Evolutionary conservation across 345 rosid genomes (phyloP), one percentile per base, ranked within the genome.

Genomic region (Citrus glauca): DNA sequence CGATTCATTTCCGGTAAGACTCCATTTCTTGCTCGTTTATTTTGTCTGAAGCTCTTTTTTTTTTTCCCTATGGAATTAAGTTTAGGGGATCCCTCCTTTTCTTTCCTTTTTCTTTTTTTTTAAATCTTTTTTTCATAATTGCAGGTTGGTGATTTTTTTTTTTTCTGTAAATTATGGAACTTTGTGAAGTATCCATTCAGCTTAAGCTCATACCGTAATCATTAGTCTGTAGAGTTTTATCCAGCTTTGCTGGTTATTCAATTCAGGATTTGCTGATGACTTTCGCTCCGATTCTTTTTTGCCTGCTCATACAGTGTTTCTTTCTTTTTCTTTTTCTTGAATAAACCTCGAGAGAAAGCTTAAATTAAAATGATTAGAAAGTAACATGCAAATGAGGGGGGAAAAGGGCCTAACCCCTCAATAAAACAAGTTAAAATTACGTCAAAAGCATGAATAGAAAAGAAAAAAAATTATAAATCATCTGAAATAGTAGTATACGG

Each of bases 1-100:
- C 40, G 70, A 75, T 78, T 85, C 92, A 13, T 76, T 69, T 69
- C 89, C 90, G 70, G 92, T 87, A 55, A 74, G 84, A 57, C 57
- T 79, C n/a, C 64, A 24, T n/a, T 33, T 69, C 50, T 45, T 45
- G 13, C 10, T 65, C 22, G 35, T 42, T 50, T 48, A 69, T 42
- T 66, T 40, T 53, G 6, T n/a, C 66, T 28, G 33, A 25, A 30
- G 2, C 62, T 20, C 75, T 59, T 63, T 69, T 61, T 4, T 38
- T 40, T 5, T 35, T 35, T 35, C 6, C 37, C 17, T 16, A 24
- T 68, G 13, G 45, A 57, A 60, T 59, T 35, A 19, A 11, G 37
- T 33, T 63, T 2, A 32, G 45, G 69, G 69, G 7, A 11, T 25
- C 32, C 20, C 24, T 33, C 24, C 24, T 33, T 65, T 65, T 33